These are phyloP conservation scores for Ilex paraguariensis DNA, from an alignment of 305 asterid genomes.

Conservation along the genomic window DNA sequence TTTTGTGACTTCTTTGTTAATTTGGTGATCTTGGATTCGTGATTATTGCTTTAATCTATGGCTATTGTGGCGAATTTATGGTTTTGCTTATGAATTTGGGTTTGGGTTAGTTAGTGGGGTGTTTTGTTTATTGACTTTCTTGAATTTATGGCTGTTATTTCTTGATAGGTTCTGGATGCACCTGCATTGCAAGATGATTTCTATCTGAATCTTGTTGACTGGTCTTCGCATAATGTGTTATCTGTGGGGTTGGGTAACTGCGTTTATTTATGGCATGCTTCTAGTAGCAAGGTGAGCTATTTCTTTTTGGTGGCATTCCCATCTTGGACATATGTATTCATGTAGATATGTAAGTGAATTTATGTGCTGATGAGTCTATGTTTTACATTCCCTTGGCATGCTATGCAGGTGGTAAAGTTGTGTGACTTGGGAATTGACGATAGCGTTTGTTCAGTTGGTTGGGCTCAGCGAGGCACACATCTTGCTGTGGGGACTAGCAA, in stretches of 20 bases:
- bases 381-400: slow-evolving; percentile 2
- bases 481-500: slow-evolving; percentile 90
- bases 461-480: slow-evolving; percentile 88
- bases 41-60: background rate
- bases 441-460: slow-evolving; percentile 80
- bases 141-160: slow-evolving; percentile 1
- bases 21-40: background rate
- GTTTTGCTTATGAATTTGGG: background rate
- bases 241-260: slow-evolving; percentile 89
- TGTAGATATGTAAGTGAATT: too few relatives aligned
- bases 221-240: slow-evolving; percentile 82
- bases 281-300: slow-evolving; percentile 71
- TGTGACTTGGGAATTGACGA: slow-evolving; percentile 85
- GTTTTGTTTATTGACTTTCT: slow-evolving; percentile 3
- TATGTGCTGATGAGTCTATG: background rate
- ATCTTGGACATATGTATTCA: slow-evolving; percentile 1
- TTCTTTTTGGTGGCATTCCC: slow-evolving; percentile 5
- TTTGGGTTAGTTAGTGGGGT: background rate
- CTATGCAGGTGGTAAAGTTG: slow-evolving; percentile 71
- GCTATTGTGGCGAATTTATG: background rate
- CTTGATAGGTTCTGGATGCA: slow-evolving; percentile 77
- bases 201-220: slow-evolving; percentile 87
- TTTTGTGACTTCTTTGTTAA: background rate
- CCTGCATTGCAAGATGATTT: slow-evolving; percentile 92
- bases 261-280: slow-evolving; percentile 89